These are phyloP conservation scores for Cicer arietinum DNA, from an alignment of 306 rosid species.

Conservation along the genomic window DNA sequence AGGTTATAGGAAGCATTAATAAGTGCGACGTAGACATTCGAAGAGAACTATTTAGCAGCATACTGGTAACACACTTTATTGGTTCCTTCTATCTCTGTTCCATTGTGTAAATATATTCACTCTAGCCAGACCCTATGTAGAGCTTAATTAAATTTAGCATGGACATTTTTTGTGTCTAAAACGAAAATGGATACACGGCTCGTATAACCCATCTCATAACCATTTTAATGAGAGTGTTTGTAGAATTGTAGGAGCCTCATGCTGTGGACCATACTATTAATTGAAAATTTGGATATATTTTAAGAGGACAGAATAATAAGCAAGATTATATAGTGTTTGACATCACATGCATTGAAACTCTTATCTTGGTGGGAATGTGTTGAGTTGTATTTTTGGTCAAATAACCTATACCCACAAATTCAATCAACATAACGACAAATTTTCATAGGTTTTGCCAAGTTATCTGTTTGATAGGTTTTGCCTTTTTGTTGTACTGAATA, in stretches of 20 bases:
- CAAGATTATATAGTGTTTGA: background rate
- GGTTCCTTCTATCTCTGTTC: conserved; percentile 27
- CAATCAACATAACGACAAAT: background rate
- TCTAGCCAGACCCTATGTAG: conserved; percentile 29
- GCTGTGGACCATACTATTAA: background rate
- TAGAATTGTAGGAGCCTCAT: background rate
- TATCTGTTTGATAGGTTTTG: conserved; percentile 8
- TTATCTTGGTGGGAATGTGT: conserved; percentile 21
- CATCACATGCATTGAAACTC: background rate
- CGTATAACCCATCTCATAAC: background rate
- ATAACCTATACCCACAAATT: conserved; percentile 16
- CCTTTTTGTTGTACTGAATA: conserved; percentile 7
- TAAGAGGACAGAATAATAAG: background rate
- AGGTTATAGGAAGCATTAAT: conserved; percentile 96
- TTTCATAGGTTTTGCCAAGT: background rate
- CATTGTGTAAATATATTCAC: background rate
- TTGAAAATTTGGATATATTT: conserved; percentile 14
- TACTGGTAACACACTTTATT: conserved; percentile 67
- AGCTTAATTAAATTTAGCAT: conserved; percentile 21
- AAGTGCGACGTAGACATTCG: conserved; percentile 98
- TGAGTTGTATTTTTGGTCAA: conserved; percentile 20
- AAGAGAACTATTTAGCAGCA: conserved; percentile 93
- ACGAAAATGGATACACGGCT: background rate
- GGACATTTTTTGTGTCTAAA: conserved; percentile 11
- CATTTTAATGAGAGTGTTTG: conserved; percentile 3